A percentile compares a stretch with the other conserved stretches of the same genome.
phyloP scores from a whole-genome alignment of 1,284 basidiomycete genomes.

The Fomitopsis schrenkii region DNA sequence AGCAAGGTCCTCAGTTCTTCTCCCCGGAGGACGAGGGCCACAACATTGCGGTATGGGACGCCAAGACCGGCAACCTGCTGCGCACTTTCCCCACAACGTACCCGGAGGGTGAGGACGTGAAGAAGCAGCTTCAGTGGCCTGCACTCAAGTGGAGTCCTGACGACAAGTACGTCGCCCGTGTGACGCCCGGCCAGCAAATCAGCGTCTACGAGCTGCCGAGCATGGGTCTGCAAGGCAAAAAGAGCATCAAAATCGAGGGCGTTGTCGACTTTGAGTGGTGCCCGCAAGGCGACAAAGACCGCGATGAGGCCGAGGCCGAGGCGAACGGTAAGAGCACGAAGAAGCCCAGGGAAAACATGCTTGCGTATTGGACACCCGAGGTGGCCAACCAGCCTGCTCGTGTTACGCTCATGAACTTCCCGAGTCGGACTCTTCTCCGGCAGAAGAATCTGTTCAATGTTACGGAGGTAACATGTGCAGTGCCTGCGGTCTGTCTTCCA shows the following conservation, averaged over 20 bases:
- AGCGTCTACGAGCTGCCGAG: slow-evolving; percentile 94
- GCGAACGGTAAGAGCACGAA: slow-evolving; percentile 46
- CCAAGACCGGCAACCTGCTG: slow-evolving; percentile 89
- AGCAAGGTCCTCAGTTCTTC: slow-evolving; percentile 83
- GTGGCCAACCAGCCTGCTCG: slow-evolving; percentile 95
- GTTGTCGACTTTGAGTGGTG: slow-evolving; percentile 99
- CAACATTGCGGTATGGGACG: slow-evolving; percentile 97
- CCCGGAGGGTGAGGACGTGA: slow-evolving; percentile 56
- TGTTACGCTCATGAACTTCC: slow-evolving; percentile 90
- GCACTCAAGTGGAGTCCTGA: slow-evolving; percentile 98
- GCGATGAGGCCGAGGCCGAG: slow-evolving; percentile 67
- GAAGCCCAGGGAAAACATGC: slow-evolving; percentile 85
- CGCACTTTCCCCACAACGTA: slow-evolving; percentile 85
- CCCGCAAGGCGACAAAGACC: slow-evolving; percentile 88
- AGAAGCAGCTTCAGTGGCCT: slow-evolving; percentile 91
- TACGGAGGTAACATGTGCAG: slow-evolving; percentile 66
- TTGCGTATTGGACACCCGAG: slow-evolving; percentile 98
- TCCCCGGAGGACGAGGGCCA: slow-evolving; percentile 96
- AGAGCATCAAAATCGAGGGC: slow-evolving; percentile 96
- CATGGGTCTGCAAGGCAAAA: slow-evolving; percentile 96
- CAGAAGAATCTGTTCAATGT: slow-evolving; percentile 99
- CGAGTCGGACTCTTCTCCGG: slow-evolving; percentile 80
- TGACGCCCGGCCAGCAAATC: slow-evolving; percentile 89
- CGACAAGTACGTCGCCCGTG: slow-evolving; percentile 91
- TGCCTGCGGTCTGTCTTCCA: slow-evolving; percentile 22